Evolutionary conservation across 2,329 filamentous ascomycete genomes (phyloP), one percentile per base, ranked within the genome.

Genomic region (Aspergillus sp.): DNA sequence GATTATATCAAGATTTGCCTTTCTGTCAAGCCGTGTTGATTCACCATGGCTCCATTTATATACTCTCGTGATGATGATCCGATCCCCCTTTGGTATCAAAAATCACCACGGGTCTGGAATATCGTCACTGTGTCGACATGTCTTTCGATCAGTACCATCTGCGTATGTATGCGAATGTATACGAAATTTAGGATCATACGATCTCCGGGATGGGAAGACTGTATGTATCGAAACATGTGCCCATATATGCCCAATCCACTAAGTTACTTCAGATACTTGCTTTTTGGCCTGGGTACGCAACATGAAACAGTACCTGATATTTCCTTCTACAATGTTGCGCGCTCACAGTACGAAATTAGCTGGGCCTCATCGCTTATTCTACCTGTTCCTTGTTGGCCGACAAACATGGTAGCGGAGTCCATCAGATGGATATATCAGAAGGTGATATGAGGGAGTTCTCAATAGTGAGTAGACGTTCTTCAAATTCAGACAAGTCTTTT

Each of bases 121-220:
- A 42, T 54, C 30, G 44, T 52, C 43, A 55, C 52, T 12, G 49
- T 51, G 40, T 33, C 38, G 2, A 45, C 51, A 31, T 57, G 54
- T 30, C 44, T 57, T 2, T 33, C 45, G 3, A 37, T 52, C n/a
- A 52, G 51, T 33, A 51, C 52, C 4, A 31, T 48, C 13, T 55
- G 48, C 35, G 43, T 57, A 7, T 42, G 39, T 5, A 52, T 52
- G 45, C 43, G 52, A 27, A 36, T 61, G 33, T 63, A 59, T 43
- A 55, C 59, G 26, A 56, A 61, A 40, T 27, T 62, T 7, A 43
- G 53, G 31, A 55, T 63, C 31, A 58, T 56, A n/a, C 43, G 40
- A 31, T 43, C 46, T 8, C 47, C 54, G 4, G 46, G 49, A 11
- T 55, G 49, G 52, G 54, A 55, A 42, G 53, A 57, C 37, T 51